Evolutionary conservation across 2,329 filamentous ascomycete species (phyloP).

Genomic region (Scorias spongiosa): DNA sequence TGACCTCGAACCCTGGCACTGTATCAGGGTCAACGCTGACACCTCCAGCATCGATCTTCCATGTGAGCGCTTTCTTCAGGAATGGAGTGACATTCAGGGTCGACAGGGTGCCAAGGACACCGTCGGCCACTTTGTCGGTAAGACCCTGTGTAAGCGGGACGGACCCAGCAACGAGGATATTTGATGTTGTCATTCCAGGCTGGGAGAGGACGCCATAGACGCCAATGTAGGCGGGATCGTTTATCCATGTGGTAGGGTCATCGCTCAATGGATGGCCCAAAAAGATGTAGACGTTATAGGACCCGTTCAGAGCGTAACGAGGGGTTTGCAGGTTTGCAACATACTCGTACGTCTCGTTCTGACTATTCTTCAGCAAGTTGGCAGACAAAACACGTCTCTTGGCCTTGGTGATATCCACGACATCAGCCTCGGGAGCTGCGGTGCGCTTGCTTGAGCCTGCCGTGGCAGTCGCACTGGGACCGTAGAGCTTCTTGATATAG

Average conservation of each 20-base stretch:
- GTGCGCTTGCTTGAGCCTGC: constrained; percentile 15
- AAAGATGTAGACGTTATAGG: constrained; percentile 55
- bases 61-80: constrained; percentile 18
- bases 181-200: constrained; percentile 9
- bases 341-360: constrained; percentile 29
- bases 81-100: constrained; percentile 15
- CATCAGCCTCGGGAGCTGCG: constrained; percentile 3
- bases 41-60: constrained; percentile 18
- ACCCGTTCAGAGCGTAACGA: constrained; percentile 44
- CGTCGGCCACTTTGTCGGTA: constrained; percentile 15
- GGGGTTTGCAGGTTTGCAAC: constrained; percentile 49
- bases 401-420: not conserved
- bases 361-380: not conserved
- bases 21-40: constrained; percentile 16
- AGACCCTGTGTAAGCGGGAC: constrained; percentile 32
- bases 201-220: constrained; percentile 36
- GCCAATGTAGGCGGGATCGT: constrained; percentile 42
- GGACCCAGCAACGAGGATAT: constrained; percentile 22
- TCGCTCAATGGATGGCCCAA: constrained; percentile 34
- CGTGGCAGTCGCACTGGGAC: constrained; percentile 21
- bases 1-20: constrained; percentile 24
- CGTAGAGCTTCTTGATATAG: constrained; percentile 41
- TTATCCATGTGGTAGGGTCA: constrained; percentile 34
- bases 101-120: constrained; percentile 17
- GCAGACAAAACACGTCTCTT: not conserved